Conservation (phyloP, 2,329 filamentous ascomycete species). For the Bisporella sp. region DNA sequence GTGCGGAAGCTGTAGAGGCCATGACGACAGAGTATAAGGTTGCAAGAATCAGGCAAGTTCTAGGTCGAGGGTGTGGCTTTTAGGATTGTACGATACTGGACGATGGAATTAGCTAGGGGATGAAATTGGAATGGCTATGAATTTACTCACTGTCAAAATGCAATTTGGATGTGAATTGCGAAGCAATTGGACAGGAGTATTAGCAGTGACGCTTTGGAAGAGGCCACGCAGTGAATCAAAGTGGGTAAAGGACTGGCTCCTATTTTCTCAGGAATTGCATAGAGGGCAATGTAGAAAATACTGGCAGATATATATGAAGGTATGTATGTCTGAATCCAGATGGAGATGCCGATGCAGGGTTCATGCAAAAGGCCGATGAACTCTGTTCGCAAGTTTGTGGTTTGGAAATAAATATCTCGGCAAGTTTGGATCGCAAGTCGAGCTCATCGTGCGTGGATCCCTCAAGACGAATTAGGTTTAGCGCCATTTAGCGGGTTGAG, state of each 20-base stretch:
- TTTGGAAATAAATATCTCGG: no score
- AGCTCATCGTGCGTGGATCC: no score
- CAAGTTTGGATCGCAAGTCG: no score
- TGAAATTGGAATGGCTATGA: no score
- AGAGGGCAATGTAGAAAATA: background rate
- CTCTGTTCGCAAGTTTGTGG: background rate
- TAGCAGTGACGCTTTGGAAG: background rate
- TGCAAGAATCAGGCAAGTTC: no score
- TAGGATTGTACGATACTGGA: no score
- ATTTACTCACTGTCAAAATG: no score
- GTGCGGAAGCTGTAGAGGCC: conserved; percentile 16
- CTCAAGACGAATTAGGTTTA: no score
- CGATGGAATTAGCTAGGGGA: no score
- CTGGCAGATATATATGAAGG: background rate
- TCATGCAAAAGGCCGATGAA: conserved; percentile 15
- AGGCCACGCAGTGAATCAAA: background rate
- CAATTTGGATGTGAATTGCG: conserved; percentile 4
- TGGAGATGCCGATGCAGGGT: conserved; percentile 5
- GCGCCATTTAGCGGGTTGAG: no score
- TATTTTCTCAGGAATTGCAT: background rate
- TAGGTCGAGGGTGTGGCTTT: no score
- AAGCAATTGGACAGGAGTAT: background rate
- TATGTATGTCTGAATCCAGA: conserved; percentile 5
- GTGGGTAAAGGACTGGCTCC: background rate
- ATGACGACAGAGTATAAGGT: conserved; percentile 11